Evolutionary conservation across 768 basidiomycete species (phyloP), one percentile per base, ranked within the genome.

Genomic region (Arthromyces matolae): DNA sequence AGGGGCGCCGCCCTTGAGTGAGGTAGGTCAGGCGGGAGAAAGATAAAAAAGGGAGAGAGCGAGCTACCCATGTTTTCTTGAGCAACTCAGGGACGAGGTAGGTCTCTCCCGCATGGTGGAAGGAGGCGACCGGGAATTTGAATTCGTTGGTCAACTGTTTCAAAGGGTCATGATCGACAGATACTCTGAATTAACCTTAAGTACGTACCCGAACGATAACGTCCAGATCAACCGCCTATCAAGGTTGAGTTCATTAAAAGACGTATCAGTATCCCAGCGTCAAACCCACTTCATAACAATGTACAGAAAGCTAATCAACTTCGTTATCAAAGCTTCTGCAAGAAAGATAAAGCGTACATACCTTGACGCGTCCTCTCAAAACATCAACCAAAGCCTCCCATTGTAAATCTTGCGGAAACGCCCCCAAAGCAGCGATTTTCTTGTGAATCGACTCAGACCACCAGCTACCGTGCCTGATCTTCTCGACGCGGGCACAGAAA

Each of bases 101-200:
- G 0, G 88, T 79, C 55, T 90, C 86, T 33, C 82, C 81, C 1
- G 89, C 87, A 54, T 90, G 88, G 56, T 89, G 88, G 65, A 89
- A 80, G 0, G 84, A 83, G 0, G 86, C 79, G 29, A 89, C 69
- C 0, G 83, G 78, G 66, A 88, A 88, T 51, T 87, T 70, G 70
- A 90, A 92, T 53, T 92, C 89, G 63, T 91, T 88, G 8, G 86
- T 80, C 3, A 91, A 70, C 75, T 88, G 46, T 2, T 13, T 1
- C 24, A 18, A 4, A 24, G 25, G 9, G 43, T 12, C 32, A 19
- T 24, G 13, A 35, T 16, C 25, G 38, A 46, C n/a, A 1, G 12
- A 12, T 14, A 6, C 31, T 1, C 14, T 8, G 28, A 1, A 18
- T 8, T 12, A 14, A 9, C 19, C 10, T 14, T 28, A 23, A 19